These are phyloP conservation scores for Chlorella ohadii DNA, from an alignment of 139 green algal species.

Conservation along the genomic window DNA sequence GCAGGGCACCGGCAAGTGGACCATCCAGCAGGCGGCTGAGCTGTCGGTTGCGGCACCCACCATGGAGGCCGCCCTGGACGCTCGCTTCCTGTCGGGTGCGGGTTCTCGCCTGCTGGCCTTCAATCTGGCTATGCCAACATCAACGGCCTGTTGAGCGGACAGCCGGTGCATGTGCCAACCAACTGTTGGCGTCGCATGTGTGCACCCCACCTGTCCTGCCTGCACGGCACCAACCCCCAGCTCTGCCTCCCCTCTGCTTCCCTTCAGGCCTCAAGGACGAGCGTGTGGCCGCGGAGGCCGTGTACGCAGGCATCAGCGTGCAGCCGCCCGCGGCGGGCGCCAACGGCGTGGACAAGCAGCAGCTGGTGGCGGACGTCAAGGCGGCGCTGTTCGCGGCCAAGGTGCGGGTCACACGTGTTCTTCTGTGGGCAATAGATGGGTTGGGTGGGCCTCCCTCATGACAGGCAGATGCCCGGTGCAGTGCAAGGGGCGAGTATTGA, in stretches of 20 bases:
- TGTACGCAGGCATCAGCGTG: constrained; percentile 63
- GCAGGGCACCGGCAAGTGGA: constrained; percentile 94
- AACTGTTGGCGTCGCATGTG: too few species aligned
- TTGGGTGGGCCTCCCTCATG: too few species aligned
- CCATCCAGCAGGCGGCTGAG: constrained; percentile 98
- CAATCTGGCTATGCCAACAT: too few species aligned
- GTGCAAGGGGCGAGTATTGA: too few species aligned
- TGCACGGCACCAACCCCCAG: not conserved
- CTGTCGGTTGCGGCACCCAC: constrained; percentile 93
- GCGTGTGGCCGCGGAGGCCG: constrained; percentile 78
- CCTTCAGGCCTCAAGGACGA: constrained; percentile 86
- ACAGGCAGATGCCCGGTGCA: too few species aligned
- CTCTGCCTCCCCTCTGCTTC: not conserved
- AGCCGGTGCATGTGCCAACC: too few species aligned
- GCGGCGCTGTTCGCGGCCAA: constrained; percentile 92
- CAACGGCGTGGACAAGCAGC: constrained; percentile 82
- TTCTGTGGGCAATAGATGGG: too few species aligned
- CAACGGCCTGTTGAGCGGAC: not conserved
- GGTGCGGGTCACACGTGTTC: too few species aligned
- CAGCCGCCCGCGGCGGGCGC: constrained; percentile 22
- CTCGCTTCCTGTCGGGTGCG: constrained; percentile 81
- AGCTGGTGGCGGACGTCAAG: constrained; percentile 90
- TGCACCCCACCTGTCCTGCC: not conserved
- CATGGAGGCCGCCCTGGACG: constrained; percentile 95
- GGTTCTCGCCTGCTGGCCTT: not conserved